Conservation (phyloP, 345 rosid species). For the Sisymbrium altissimum region DNA sequence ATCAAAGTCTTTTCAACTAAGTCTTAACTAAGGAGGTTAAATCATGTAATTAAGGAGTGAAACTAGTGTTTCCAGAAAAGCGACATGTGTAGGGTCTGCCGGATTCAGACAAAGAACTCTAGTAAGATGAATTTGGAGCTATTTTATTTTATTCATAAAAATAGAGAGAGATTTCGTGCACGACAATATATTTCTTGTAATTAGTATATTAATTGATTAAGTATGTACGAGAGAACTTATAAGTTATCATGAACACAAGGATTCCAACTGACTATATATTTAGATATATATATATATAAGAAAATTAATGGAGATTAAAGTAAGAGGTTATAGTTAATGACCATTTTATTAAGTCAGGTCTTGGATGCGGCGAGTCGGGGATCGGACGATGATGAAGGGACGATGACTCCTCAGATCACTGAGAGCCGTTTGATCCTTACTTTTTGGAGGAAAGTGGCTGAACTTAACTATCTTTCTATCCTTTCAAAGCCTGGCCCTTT, state of each 20-base stretch:
- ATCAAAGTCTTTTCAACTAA: conserved; percentile 9
- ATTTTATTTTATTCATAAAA: not conserved
- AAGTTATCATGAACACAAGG: conserved; percentile 20
- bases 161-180: conserved; percentile 26
- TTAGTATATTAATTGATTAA: not conserved
- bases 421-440: conserved; percentile 33
- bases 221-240: conserved; percentile 6
- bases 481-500: conserved; percentile 19
- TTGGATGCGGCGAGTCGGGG: conserved; percentile 32
- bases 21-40: conserved; percentile 5
- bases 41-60: conserved; percentile 8
- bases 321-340: not conserved
- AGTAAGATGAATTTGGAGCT: not conserved
- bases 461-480: conserved; percentile 11
- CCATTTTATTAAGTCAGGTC: not conserved
- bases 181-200: conserved; percentile 16
- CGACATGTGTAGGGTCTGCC: conserved; percentile 33
- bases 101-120: conserved; percentile 3
- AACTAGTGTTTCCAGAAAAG: conserved; percentile 32
- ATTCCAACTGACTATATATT: conserved; percentile 11
- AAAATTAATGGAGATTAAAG: conserved; percentile 10
- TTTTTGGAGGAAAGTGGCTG: conserved; percentile 28
- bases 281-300: not conserved
- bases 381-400: conserved; percentile 35
- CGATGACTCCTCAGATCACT: conserved; percentile 26